Conservation (phyloP, 495 filamentous ascomycete species). For the Cercophora newfieldiana region DNA sequence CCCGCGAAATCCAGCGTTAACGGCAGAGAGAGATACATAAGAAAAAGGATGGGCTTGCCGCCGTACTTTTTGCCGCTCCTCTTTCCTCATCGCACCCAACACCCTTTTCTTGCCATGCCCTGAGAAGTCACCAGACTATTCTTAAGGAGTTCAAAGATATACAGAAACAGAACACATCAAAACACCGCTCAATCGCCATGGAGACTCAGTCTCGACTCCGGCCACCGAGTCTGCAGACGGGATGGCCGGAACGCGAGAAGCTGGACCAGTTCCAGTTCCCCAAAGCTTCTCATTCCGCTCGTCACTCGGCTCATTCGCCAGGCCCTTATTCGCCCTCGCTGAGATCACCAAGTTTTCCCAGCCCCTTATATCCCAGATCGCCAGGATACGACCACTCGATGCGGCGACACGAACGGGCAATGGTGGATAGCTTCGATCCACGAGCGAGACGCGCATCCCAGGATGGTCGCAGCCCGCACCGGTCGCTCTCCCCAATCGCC, state of each 20-base stretch:
- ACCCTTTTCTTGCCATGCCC: neutral
- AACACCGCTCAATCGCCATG: slow-evolving; percentile 16
- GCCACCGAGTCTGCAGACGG: slow-evolving; percentile 41
- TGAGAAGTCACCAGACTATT: neutral
- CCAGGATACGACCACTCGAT: slow-evolving; percentile 37
- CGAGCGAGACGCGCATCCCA: slow-evolving; percentile 23
- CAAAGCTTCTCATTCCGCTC: slow-evolving; percentile 24
- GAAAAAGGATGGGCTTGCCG: neutral
- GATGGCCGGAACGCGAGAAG: slow-evolving; percentile 35
- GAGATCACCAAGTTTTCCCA: slow-evolving; percentile 31
- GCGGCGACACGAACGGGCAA: slow-evolving; percentile 41
- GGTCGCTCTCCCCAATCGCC: slow-evolving; percentile 30
- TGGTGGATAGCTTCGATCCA: slow-evolving; percentile 42
- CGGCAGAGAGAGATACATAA: slow-evolving; percentile 23
- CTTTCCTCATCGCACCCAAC: neutral
- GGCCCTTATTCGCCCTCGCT: slow-evolving; percentile 32
- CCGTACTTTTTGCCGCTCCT: neutral
- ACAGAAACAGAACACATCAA: neutral
- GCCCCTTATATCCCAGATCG: slow-evolving; percentile 39
- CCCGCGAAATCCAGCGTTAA: slow-evolving; percentile 25
- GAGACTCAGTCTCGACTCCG: slow-evolving; percentile 33
- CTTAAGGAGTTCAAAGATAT: neutral
- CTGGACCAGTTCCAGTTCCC: slow-evolving; percentile 19
- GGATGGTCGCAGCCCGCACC: slow-evolving; percentile 10
- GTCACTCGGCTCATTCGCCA: slow-evolving; percentile 9